These are phyloP conservation scores for Gnaphalium uliginosum DNA, from an alignment of 129 eudicot species.

Conservation along the genomic window DNA sequence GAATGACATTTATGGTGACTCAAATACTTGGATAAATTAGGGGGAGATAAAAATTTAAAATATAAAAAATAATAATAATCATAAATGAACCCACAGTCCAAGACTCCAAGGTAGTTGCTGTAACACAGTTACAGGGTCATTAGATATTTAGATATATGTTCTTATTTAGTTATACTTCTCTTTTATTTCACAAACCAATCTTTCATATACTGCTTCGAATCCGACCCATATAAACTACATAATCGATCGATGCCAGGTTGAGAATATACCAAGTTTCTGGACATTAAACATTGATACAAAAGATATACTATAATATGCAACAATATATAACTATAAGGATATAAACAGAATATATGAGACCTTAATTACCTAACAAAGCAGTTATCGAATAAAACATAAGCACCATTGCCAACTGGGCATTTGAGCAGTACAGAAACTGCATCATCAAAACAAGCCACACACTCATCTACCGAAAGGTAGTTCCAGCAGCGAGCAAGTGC, in stretches of 20 bases:
- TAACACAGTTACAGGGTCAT: background rate
- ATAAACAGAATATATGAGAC: background rate
- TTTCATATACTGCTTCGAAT: background rate
- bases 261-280: background rate
- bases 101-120: background rate
- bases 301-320: background rate
- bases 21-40: background rate
- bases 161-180: background rate
- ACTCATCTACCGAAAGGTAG: slow-evolving; percentile 46
- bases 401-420: slow-evolving; percentile 65
- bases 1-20: background rate
- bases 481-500: slow-evolving; percentile 64
- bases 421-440: slow-evolving; percentile 41
- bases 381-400: slow-evolving; percentile 55
- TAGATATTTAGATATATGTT: too few relatives aligned
- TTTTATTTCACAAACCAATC: background rate
- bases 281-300: background rate
- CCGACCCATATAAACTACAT: background rate
- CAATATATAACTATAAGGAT: background rate
- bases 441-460: slow-evolving; percentile 61
- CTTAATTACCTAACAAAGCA: slow-evolving; percentile 53
- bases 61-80: too few relatives aligned
- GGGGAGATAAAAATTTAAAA: background rate
- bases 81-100: background rate
- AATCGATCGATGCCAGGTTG: background rate